Conservation (phyloP, 192 early-diverging fungal species). For the Umbelopsis sp. region DNA sequence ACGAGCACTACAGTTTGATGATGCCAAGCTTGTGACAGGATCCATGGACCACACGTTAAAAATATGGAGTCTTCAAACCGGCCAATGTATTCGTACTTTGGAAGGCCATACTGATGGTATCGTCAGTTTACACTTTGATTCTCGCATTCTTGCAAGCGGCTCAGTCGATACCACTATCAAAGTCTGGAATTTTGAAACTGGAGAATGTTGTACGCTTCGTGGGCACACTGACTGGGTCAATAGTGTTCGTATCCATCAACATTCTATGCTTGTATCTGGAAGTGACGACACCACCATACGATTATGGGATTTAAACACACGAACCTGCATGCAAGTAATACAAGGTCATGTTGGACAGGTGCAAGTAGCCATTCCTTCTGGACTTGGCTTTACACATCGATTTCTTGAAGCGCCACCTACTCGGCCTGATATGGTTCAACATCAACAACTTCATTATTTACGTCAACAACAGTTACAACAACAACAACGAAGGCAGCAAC, state of each 20-base stretch:
- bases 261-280: conserved; percentile 72
- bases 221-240: conserved; percentile 95
- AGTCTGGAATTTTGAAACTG: conserved; percentile 80
- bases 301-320: conserved; percentile 81
- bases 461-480: conserved; percentile 17
- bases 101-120: conserved; percentile 80
- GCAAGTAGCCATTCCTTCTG: conserved; percentile 45
- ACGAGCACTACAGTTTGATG: conserved; percentile 91
- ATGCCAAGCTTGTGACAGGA: conserved; percentile 89
- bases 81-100: conserved; percentile 84
- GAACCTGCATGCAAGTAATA: conserved; percentile 67
- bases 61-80: conserved; percentile 92
- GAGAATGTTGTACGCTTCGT: conserved; percentile 67
- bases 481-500: conserved; percentile 25
- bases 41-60: conserved; percentile 90
- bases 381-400: conserved; percentile 35
- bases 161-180: conserved; percentile 82
- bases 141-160: conserved; percentile 80
- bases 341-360: conserved; percentile 78
- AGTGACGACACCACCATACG: conserved; percentile 88
- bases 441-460: not conserved
- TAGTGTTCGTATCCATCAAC: conserved; percentile 76
- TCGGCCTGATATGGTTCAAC: not conserved
- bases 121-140: conserved; percentile 80
- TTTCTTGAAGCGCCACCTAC: conserved; percentile 19